Evolutionary conservation across 164 flowering plant genomes (phyloP).

Genomic region (Magnolia kwangsiensis): DNA sequence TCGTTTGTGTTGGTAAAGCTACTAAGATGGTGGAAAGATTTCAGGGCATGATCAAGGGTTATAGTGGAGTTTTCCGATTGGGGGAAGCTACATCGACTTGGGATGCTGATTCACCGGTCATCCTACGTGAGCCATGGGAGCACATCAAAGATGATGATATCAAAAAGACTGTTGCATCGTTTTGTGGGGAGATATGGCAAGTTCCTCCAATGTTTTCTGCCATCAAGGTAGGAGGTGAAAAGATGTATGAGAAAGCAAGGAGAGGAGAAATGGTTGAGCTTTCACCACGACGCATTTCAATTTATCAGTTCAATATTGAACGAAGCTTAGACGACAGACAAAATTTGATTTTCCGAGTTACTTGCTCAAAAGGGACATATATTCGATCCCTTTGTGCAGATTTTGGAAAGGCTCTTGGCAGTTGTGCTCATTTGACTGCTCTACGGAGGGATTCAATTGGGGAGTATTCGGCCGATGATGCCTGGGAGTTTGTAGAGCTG

Average conservation of each 20-base stretch:
- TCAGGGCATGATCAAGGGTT: constrained; percentile 92
- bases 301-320: constrained; percentile 84
- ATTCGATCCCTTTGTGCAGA: constrained; percentile 94
- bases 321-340: constrained; percentile 95
- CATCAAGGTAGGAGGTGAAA: constrained; percentile 98
- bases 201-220: constrained; percentile 99
- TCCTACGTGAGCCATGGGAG: constrained; percentile 98
- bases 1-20: constrained; percentile 96
- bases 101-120: constrained; percentile 99
- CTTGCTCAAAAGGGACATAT: constrained; percentile 96
- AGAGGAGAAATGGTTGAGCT: constrained; percentile 92
- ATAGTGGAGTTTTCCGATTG: constrained; percentile 86
- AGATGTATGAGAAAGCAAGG: constrained; percentile 97
- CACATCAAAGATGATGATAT: constrained; percentile 90
- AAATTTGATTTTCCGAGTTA: constrained; percentile 83
- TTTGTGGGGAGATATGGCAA: constrained; percentile 95
- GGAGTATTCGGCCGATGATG: not conserved
- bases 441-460: not conserved
- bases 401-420: constrained; percentile 85
- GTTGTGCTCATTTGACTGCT: constrained; percentile 25
- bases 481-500: constrained; percentile 3
- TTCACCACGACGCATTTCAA: constrained; percentile 81
- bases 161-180: constrained; percentile 65
- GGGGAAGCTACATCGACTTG: constrained; percentile 99
- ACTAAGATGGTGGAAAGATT: constrained; percentile 88